Evolutionary conservation across 768 basidiomycete species (phyloP).

Genomic region (Kondoa subrosea): DNA sequence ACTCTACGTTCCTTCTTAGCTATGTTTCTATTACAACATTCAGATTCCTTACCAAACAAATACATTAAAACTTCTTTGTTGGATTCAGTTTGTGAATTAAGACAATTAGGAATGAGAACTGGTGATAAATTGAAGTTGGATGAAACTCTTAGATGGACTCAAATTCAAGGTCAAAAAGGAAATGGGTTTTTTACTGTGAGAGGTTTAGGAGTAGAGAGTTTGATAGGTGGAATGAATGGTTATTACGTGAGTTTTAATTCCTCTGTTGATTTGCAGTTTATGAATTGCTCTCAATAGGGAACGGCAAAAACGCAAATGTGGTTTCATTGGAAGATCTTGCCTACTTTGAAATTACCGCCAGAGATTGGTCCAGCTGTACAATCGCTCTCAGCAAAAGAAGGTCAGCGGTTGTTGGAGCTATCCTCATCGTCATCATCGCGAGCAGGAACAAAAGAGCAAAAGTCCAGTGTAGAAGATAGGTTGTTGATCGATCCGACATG

Average conservation of each 20-base stretch:
- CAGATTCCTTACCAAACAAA: not conserved
- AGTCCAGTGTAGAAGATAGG: too few species aligned
- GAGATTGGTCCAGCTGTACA: not conserved
- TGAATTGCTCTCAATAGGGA: not conserved
- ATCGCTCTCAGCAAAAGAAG: not conserved
- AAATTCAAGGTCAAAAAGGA: not conserved
- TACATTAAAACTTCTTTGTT: not conserved
- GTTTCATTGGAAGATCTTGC: not conserved
- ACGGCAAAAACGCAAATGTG: not conserved
- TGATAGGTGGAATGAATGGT: not conserved
- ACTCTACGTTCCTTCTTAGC: not conserved
- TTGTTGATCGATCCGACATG: too few species aligned
- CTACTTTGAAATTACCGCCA: not conserved
- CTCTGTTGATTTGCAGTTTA: not conserved
- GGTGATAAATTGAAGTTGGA: conserved; percentile 1
- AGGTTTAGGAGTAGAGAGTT: not conserved
- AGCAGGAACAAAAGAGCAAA: too few species aligned
- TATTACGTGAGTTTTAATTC: not conserved
- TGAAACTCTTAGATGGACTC: not conserved
- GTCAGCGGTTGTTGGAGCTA: not conserved
- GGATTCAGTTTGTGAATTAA: not conserved
- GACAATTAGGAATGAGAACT: not conserved
- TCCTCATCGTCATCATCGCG: not conserved
- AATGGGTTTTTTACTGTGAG: not conserved
- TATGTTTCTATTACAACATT: not conserved